Evolutionary conservation across 2,329 filamentous ascomycete genomes (phyloP), one percentile per base, ranked within the genome.

Genomic region (Clonostachys chloroleuca): DNA sequence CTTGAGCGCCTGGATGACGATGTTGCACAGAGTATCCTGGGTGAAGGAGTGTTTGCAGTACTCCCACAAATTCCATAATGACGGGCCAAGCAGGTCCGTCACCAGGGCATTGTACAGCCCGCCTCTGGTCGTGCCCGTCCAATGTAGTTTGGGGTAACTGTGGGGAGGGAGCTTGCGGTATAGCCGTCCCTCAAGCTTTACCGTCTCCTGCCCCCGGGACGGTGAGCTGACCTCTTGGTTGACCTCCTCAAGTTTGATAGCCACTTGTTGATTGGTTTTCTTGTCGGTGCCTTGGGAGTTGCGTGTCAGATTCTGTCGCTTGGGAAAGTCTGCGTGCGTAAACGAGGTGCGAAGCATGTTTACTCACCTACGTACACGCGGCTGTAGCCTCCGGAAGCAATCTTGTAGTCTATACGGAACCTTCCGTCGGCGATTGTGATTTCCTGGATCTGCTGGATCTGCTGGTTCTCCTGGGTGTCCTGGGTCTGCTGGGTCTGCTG

Each of bases 21-120:
- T 82, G 20, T 97, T 83, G 41, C 97, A 81, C 20, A 97, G 92
- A 2, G 94, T 99, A 86, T 99, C 97, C 57, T 97, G 76, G 12
- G 92, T 96, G 78, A 97, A 99, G 70, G 97, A 97, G 70, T 94
- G 88, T 84, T 97, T 97, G 84, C 94, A 99, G 72, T 97, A 97
- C 82, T 99, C 97, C 89, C 99, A 99, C 34, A 99, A 81, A 66
- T 97, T 94, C 73, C 97, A 92, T 70, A 99, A 75, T 62, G 87
- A 94, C 56, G 94, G 94, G 39, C 94, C 94, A 49, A 99, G 87
- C 24, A 99, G 85, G 64, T 99, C 94, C 56, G 97, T 84, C 45
- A 99, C 94, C 92, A 99, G 97, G 68, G 92, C 94, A 73, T 97
- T 97, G 84, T 99, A 97, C 75, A 97, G 92, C 72, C 92, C 97